These are phyloP conservation scores for Secale cereale DNA, from an alignment of 176 grass and related monocot genomes.

Conservation along the genomic window DNA sequence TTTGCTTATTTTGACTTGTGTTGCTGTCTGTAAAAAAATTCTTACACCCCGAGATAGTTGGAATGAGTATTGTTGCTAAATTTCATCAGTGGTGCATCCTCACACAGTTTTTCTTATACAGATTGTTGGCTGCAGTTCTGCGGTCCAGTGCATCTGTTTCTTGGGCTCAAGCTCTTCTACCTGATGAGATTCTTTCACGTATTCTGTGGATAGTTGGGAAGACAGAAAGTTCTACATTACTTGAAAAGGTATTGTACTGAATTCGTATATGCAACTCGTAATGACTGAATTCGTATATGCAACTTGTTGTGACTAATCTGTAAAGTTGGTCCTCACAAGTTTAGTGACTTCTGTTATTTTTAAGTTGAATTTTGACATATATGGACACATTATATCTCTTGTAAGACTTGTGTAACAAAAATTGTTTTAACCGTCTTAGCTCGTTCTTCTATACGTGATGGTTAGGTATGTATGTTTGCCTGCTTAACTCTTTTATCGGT, in stretches of 20 bases:
- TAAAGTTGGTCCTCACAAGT: not conserved
- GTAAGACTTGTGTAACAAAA: not conserved
- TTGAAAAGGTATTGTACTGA: conserved; percentile 65
- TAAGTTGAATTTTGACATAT: conserved; percentile 5
- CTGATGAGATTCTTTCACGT: conserved; percentile 69
- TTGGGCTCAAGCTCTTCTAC: conserved; percentile 69
- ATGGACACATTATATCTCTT: not conserved
- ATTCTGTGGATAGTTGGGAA: conserved; percentile 86
- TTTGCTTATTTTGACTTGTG: not conserved
- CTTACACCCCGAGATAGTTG: conserved; percentile 3
- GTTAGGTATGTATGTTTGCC: not conserved
- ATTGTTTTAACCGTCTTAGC: not conserved
- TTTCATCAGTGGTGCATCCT: not conserved
- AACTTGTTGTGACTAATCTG: not conserved
- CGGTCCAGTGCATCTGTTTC: conserved; percentile 42
- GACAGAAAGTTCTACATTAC: conserved; percentile 57
- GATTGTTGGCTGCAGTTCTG: conserved; percentile 64
- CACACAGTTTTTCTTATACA: conserved; percentile 28
- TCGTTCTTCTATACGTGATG: not conserved
- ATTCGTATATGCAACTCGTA: not conserved
- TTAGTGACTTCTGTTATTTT: not conserved
- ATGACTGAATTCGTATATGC: not conserved
- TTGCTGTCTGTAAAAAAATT: not conserved
- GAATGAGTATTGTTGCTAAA: conserved; percentile 18
- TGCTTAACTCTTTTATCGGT: conserved; percentile 13